Base-by-base conservation (phyloP, 257 asterid genomes). In the Nicotiana obtusifolia region DNA sequence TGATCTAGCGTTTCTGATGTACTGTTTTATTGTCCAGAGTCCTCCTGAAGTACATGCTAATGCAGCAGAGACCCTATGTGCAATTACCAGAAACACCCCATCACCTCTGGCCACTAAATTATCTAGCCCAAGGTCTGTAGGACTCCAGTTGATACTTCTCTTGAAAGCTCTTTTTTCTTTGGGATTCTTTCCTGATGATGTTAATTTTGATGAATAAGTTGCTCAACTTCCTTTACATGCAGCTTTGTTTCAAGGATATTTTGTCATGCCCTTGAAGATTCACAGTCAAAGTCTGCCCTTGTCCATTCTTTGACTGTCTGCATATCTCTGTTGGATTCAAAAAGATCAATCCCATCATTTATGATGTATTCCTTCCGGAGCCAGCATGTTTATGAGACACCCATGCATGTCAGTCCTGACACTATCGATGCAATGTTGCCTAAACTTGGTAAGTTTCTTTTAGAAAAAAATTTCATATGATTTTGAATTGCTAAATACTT, bases 401-500 rank as follows among this genome's bases (percentile, higher is more conserved):
- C 97, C 54, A 61, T 87, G 81, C 88, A 85, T 83, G 97, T 94
- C 80, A 87, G 89, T 87, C 93, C 94, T 47, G 98, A 94, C 41
- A 94, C 99, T 52, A 90, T 96, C 75, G 90, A 90, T 88, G 98
- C 99, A 60, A 93, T 96, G 98, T 94, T 96, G 78, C 99, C 99
- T 7, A 91, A 89, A 89, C 98, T 96, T 83, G 98, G 99, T 95
- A 44, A 73, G 37, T 73, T 47, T 73, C 78, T 13, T 5, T 71
- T 73, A 22, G 60, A 61, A 47, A 47, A 73, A 47, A 73, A 22
- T 20, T 30, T 47, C 26, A 24, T 24, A 47, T 47, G 78, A 73
- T 47, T 73, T 73, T 47, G 37, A 73, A 47, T 22, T 47, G 78
- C 49, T 73, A 47, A 57, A 57, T 15, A 53, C 59, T 15, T 53